Base-by-base conservation (phyloP, 2,329 filamentous ascomycete species). In the Xylaria multiplex region DNA sequence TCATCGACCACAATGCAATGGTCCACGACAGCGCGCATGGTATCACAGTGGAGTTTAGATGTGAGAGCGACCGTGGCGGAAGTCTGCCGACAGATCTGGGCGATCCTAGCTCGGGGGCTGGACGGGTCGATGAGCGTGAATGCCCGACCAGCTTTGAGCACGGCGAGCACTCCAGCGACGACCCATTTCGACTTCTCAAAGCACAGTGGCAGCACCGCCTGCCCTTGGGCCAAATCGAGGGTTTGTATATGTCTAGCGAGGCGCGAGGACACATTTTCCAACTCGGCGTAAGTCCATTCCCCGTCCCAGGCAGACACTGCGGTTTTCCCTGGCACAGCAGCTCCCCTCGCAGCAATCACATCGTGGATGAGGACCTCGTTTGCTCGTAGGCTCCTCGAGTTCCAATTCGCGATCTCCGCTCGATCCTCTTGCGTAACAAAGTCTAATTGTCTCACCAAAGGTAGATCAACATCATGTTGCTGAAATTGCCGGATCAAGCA, bases 161-260 rank as follows among this genome's bases (percentile, higher is more conserved):
- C 59, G 35, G 48, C 59, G 35, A 63, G 54, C 54, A 62, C 22
- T 19, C 24, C 49, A 6, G 54, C 59, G 19, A 56, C 49, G 43
- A 56, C 42, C 64, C 64, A 66, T 56, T 56, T 63, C 24, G 64
- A 66, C 42, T 62, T 66, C 6, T 66, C 64, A 46, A 59, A 66
- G 37, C 54, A 59, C 37, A 61, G 24, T 40, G 62, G 62, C 6
- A 66, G 1, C 5, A 55, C 54, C 32, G 8, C 14, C 64, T 62
- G 59, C 30, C 24, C 49, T 19, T 49, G 46, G 24, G 37, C 8
- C 3, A 59, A 46, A 14, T 54, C 40, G n/a, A 58, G 40, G 16
- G 54, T 30, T 53, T 43, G 35, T 13, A 66, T 54, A 37, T 62
- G 52, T 37, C 6, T 2, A 32, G 64, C 64, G 2, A 66, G 59